Evolutionary conservation across 768 basidiomycete species (phyloP), one percentile per base, ranked within the genome.

Genomic region (Naganishia onofrii): DNA sequence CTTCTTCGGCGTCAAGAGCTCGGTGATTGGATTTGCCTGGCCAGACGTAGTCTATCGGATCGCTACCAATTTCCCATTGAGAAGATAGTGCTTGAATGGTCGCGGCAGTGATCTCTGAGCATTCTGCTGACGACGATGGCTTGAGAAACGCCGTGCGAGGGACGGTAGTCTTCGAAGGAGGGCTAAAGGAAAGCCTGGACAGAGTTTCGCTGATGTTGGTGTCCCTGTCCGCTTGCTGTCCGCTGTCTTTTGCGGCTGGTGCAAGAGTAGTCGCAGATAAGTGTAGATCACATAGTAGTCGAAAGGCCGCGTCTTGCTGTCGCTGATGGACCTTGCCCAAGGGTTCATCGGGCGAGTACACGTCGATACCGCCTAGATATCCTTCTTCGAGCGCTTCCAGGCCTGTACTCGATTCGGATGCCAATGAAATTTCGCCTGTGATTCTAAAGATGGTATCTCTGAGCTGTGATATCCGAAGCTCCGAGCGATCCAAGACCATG

Each of bases 201-300:
- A 63, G 60, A n/a, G 60, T 63, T 46, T 63, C 60, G 60, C 38
- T 63, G 42, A 63, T 63, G 23, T 44, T 38, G 42, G 4, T 34
- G 38, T 26, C 38, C 15, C 46, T 42, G 31, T 36, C 19, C 42
- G 13, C 26, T 8, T 42, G 31, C 28, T 42, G 60, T 26, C 4
- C 15, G 38, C 3, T 42, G n/a, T 44, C 9, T 5, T 26, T 29
- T 8, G 19, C 6, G 23, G 21, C 2, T 4, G 42, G 46, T 17
- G 42, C n/a, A n/a, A 63, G 42, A 10, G 60, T 44, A 1, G 60
- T 23, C 10, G 38, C 60, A 17, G 60, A 63, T 28, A 63, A 28
- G 19, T 63, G 42, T 26, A 63, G 38, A 63, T 63, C 60, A 42
- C 38, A 44, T 2, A 44, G 36, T 29, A 63, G 26, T 29, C 42